Evolutionary conservation across 805 yeast species (phyloP), one percentile per base, ranked within the genome.

Genomic region (Myxozyma neotropica): DNA sequence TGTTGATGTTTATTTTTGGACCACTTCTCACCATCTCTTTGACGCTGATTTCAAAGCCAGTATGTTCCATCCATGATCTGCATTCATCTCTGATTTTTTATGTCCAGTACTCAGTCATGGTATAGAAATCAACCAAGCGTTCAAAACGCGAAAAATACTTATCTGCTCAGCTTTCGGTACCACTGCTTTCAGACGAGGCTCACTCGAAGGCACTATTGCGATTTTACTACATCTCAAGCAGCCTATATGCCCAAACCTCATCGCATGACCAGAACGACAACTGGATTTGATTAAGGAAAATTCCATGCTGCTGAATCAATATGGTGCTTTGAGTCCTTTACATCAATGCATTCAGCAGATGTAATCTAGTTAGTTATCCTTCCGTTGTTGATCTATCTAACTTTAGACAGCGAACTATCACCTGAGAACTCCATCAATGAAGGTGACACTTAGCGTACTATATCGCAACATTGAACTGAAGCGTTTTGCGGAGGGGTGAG

Each of bases 1-100:
- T n/a, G n/a, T n/a, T n/a, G n/a, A n/a, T n/a, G n/a, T n/a, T n/a
- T n/a, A n/a, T n/a, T n/a, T n/a, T n/a, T n/a, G n/a, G n/a, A n/a
- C n/a, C n/a, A n/a, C n/a, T 10, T 44, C 56, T 24, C 57, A 44
- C 53, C 35, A 56, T 15, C 59, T 27, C 45, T 69, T 58, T 44
- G 19, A 35, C 13, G 24, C 38, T 5, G 35, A 64, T 2, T 58
- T 57, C 33, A n/a, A 42, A 5, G 48, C 38, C 12, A 31, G 65
- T 58, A 44, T 21, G 49, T 42, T n/a, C n/a, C n/a, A n/a, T n/a
- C 39, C 35, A 15, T n/a, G 40, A 17, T 31, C 15, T 19, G 17
- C 23, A n/a, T 17, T 51, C 21, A 36, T 10, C 12, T 12, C 33
- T 5, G n/a, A 26, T 33, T 19, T 4, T 29, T 4, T 15, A 39